A percentile compares a stretch with the other conserved stretches of the same genome.
Conservation (phyloP, 176 grass and related monocot genomes). For the Musa itinerans region DNA sequence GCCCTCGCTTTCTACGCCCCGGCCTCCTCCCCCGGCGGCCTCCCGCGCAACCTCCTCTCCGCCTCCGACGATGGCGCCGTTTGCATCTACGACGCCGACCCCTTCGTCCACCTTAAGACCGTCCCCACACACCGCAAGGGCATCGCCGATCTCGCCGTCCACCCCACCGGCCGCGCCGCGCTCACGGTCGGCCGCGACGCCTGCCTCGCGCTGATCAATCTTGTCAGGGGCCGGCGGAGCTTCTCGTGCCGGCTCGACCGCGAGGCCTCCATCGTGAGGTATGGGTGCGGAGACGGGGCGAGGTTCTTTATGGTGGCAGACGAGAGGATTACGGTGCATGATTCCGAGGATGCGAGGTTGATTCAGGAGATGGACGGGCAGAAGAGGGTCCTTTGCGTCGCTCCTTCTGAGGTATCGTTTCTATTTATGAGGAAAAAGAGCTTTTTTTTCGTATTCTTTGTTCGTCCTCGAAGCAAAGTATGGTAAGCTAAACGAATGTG, state of each 20-base stretch:
- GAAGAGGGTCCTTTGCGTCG: slow-evolving; percentile 51
- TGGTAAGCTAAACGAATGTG: neutral
- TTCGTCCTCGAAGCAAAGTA: neutral
- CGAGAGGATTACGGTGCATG: slow-evolving; percentile 54
- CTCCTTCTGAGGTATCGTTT: slow-evolving; percentile 54
- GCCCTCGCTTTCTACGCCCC: slow-evolving; percentile 66
- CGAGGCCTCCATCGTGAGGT: slow-evolving; percentile 40
- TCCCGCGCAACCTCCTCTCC: slow-evolving; percentile 80
- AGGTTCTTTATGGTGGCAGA: slow-evolving; percentile 46
- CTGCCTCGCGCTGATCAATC: slow-evolving; percentile 61
- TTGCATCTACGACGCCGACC: slow-evolving; percentile 70
- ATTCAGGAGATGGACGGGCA: slow-evolving; percentile 54
- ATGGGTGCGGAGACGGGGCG: slow-evolving; percentile 25
- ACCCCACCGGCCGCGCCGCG: slow-evolving; percentile 54
- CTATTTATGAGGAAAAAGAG: neutral
- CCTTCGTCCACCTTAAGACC: slow-evolving; percentile 58
- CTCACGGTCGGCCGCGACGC: slow-evolving; percentile 56
- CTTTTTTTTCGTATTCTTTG: neutral
- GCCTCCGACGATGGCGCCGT: slow-evolving; percentile 72
- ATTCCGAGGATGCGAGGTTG: slow-evolving; percentile 63
- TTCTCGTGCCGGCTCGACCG: slow-evolving; percentile 67
- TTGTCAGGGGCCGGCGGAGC: slow-evolving; percentile 50
- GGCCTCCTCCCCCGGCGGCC: slow-evolving; percentile 28
- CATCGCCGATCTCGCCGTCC: slow-evolving; percentile 45
- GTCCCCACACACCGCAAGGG: slow-evolving; percentile 31